Percentiles rank a stretch among this genome's conserved stretches.
These are phyloP conservation scores for Casuarina glauca DNA, from an alignment of 306 rosid species.

Conservation along the genomic window DNA sequence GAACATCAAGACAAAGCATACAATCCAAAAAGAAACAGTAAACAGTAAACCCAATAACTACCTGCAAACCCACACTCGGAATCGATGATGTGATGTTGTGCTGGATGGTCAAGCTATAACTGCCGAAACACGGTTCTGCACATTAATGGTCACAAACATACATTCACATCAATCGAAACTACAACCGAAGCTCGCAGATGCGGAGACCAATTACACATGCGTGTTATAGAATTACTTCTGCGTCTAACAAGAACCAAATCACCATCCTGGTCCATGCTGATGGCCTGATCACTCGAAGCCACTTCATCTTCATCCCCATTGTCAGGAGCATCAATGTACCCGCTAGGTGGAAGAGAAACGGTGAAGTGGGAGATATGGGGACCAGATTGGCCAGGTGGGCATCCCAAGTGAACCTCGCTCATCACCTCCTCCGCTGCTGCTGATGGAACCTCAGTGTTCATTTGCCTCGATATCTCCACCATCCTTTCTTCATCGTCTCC, in stretches of 20 bases:
- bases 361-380: slow-evolving; percentile 67
- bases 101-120: slow-evolving; percentile 45
- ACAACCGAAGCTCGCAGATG: background rate
- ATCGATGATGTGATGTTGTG: slow-evolving; percentile 81
- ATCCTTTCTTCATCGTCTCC: slow-evolving; percentile 16
- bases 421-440: slow-evolving; percentile 49
- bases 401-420: slow-evolving; percentile 94
- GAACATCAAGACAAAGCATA: background rate
- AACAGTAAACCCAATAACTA: slow-evolving; percentile 28
- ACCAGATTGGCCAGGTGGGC: slow-evolving; percentile 65
- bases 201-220: background rate
- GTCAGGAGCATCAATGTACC: slow-evolving; percentile 20
- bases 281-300: slow-evolving; percentile 19
- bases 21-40: background rate
- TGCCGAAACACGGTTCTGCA: slow-evolving; percentile 33
- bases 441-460: slow-evolving; percentile 21
- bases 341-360: slow-evolving; percentile 41
- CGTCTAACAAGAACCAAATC: slow-evolving; percentile 80
- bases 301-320: slow-evolving; percentile 34
- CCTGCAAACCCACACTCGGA: slow-evolving; percentile 92
- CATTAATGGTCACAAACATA: background rate
- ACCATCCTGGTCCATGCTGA: slow-evolving; percentile 63
- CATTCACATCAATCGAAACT: background rate
- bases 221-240: slow-evolving; percentile 34
- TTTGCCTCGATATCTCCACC: background rate